Evolutionary conservation across 495 filamentous ascomycete genomes (phyloP), one percentile per base, ranked within the genome.

Genomic region (Letharia lupina): DNA sequence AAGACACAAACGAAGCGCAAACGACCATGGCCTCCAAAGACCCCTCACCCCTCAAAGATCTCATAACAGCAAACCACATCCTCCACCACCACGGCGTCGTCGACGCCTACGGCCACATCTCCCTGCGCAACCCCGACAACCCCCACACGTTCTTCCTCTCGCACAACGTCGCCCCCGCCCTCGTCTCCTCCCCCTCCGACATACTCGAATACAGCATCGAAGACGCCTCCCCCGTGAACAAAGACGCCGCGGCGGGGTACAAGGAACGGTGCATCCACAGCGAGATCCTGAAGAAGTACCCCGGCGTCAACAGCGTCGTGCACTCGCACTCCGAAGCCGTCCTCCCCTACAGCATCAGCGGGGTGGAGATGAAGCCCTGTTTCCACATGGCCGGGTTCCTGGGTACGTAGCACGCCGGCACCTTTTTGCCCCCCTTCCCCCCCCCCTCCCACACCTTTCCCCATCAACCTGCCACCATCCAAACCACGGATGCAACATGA

Each of bases 31-130:
- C 54, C 7, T 16, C 54, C 31, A 37, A 37, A 10, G 31, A 13
- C n/a, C n/a, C 41, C 23, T 40, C 37, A 4, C 41, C 48, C 45
- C 23, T 64, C 2, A 48, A 44, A 57, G 50, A 39, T 3, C 58
- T 66, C 57, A 66, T 79, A 41, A 73, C 76, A 2, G 76, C 77
- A 20, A 75, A 73, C 63, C 77, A 80, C 67, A 77, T 80, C 48
- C 74, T 77, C 20, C 76, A 78, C 65, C 60, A 74, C 58, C 73
- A 82, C 40, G 69, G 71, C 35, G 75, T 85, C 42, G 67, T 85
- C 48, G 82, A 84, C 65, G 80, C 79, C 9, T 84, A 79, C 64
- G 82, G 82, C 52, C 82, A 84, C 58, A 73, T 84, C 44, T 82
- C 81, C 4, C 66, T 83, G 41, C 75, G 82, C 1, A 70, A 84